Percentiles rank a stretch among this genome's conserved stretches.
These are phyloP conservation scores for Globisporangium cystogenes DNA, from an alignment of 352 stramenopile genomes.

Conservation along the genomic window DNA sequence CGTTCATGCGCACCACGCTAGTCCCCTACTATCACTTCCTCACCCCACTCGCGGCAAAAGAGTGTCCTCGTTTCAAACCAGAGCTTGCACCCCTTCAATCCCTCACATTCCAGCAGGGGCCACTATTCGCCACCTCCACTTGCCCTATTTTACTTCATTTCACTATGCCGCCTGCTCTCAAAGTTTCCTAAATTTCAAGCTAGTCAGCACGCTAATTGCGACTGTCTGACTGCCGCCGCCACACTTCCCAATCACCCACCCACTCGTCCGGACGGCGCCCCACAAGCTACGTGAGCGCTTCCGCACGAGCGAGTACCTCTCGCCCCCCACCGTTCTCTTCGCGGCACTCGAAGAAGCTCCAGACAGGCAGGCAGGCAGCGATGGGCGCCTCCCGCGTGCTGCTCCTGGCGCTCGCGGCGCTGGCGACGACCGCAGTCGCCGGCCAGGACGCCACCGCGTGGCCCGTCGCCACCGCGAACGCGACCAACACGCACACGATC, in stretches of 20 bases:
- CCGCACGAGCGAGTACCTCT: not conserved
- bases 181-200: not conserved
- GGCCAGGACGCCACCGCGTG: not conserved
- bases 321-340: not conserved
- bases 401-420: not conserved
- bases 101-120: no score
- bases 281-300: no score
- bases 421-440: slow-evolving; percentile 2
- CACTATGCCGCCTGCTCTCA: not conserved
- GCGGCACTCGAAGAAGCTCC: no score
- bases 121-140: no score
- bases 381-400: not conserved
- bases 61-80: no score
- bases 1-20: no score
- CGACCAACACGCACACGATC: not conserved
- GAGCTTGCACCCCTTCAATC: no score
- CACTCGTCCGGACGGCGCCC: no score
- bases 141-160: no score
- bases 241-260: not conserved
- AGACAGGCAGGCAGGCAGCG: not conserved
- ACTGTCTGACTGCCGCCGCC: not conserved
- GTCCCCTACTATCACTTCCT: no score
- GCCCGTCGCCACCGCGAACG: not conserved
- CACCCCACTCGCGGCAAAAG: no score
- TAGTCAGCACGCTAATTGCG: not conserved